Conservation (phyloP, 495 filamentous ascomycete species). For the Lasiosphaeris hirsuta region DNA sequence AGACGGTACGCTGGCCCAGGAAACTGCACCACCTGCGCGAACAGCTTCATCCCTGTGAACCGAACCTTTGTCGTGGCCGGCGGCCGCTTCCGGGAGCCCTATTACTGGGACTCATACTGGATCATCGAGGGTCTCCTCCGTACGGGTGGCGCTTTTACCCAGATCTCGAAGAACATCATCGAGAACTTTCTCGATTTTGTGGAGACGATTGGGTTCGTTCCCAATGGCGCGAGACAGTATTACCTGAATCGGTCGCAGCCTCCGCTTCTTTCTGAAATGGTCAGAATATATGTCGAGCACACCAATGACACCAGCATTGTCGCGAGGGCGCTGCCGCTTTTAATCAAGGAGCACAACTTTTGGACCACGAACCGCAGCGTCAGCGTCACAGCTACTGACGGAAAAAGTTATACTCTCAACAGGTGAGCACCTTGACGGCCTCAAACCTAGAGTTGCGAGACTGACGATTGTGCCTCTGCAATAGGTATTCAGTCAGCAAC, state of each 20-base stretch:
- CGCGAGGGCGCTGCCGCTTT: constrained; percentile 41
- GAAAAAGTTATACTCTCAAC: constrained; percentile 39
- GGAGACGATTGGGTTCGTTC: constrained; percentile 48
- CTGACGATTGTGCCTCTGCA: neutral
- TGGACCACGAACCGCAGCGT: constrained; percentile 45
- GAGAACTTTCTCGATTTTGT: constrained; percentile 52
- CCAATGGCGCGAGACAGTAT: constrained; percentile 48
- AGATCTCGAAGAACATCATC: constrained; percentile 49
- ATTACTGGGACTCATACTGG: constrained; percentile 55
- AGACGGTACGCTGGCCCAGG: constrained; percentile 38
- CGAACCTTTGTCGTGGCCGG: constrained; percentile 51
- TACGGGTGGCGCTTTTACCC: constrained; percentile 45
- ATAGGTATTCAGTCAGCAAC: constrained; percentile 44
- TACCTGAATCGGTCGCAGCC: constrained; percentile 50
- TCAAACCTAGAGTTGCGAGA: neutral
- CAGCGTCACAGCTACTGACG: constrained; percentile 27
- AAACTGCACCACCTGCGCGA: constrained; percentile 42
- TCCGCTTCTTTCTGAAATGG: constrained; percentile 48
- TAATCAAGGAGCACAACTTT: constrained; percentile 48
- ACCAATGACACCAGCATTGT: constrained; percentile 50
- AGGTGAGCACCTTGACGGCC: constrained; percentile 25
- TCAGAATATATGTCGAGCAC: constrained; percentile 45
- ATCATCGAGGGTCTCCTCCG: constrained; percentile 49
- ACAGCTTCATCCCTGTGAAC: constrained; percentile 51
- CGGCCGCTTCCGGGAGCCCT: constrained; percentile 49